These are phyloP conservation scores for Xylogone sp. DNA, from an alignment of 2,329 filamentous ascomycete genomes.

Conservation along the genomic window DNA sequence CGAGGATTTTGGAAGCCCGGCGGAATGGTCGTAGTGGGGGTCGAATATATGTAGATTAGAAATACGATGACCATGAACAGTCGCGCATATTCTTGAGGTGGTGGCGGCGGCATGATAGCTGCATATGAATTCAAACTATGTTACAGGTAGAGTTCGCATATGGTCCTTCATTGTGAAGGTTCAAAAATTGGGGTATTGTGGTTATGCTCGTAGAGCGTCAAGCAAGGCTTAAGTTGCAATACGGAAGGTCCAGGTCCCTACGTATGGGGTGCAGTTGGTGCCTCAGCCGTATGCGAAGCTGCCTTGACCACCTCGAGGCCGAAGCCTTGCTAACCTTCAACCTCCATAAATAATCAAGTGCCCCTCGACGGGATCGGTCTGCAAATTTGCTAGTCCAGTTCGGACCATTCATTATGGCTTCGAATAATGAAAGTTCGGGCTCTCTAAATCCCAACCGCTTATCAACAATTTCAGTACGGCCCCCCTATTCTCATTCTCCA, in stretches of 20 bases:
- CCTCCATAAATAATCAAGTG: neutral
- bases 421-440: neutral
- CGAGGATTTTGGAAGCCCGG: constrained; percentile 40
- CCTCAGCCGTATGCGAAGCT: neutral
- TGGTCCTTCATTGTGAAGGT: neutral
- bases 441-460: constrained; percentile 2
- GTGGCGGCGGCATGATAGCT: constrained; percentile 19
- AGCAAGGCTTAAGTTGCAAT: neutral
- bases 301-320: neutral
- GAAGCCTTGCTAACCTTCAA: neutral
- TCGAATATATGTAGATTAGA: constrained; percentile 27
- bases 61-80: constrained; percentile 25
- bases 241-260: neutral
- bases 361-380: neutral
- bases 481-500: neutral
- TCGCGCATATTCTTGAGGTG: constrained; percentile 22
- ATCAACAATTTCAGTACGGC: constrained; percentile 1
- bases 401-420: neutral
- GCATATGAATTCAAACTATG: constrained; percentile 3
- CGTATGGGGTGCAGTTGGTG: neutral
- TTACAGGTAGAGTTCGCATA: neutral
- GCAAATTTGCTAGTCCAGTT: neutral
- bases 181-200: neutral
- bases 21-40: constrained; percentile 20
- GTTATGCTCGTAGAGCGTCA: neutral